Percentiles rank a stretch among this genome's conserved stretches.
Conservation (phyloP, 116 monocot genomes). For the Dioscorea cayenensis region DNA sequence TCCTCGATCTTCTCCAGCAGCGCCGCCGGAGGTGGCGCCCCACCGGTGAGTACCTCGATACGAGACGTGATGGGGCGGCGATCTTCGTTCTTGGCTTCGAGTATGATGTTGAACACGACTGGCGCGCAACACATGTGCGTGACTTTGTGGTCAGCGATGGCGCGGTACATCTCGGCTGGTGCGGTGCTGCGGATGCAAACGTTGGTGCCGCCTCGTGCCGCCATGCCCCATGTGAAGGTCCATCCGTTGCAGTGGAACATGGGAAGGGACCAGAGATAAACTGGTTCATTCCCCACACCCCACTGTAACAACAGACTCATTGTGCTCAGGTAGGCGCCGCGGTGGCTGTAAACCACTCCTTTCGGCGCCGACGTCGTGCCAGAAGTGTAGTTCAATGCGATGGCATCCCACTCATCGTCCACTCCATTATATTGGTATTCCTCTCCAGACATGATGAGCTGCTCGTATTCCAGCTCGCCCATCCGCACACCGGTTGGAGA, state of each 20-base stretch:
- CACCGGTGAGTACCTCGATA: constrained; percentile 10
- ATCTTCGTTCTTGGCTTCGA: background rate
- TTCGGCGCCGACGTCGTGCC: constrained; percentile 6
- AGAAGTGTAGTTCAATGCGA: constrained; percentile 4
- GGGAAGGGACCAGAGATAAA: constrained; percentile 6
- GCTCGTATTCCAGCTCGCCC: constrained; percentile 4
- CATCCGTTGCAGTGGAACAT: constrained; percentile 8
- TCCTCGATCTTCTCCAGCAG: background rate
- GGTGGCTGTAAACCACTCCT: constrained; percentile 8
- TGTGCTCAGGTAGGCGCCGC: background rate
- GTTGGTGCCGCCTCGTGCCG: constrained; percentile 4
- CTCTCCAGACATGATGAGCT: background rate
- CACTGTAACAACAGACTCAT: background rate
- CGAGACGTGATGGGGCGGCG: background rate
- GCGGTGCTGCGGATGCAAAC: background rate
- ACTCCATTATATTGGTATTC: too few species aligned
- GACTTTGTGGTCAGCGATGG: background rate
- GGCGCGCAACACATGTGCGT: constrained; percentile 13
- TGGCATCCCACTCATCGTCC: constrained; percentile 1
- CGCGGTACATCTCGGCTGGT: background rate
- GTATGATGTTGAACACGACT: constrained; percentile 10
- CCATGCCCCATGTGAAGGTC: constrained; percentile 6
- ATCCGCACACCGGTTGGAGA: background rate
- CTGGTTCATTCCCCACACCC: background rate
- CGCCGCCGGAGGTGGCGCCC: constrained; percentile 11